These are phyloP conservation scores for Solanum corneliomulleri DNA, from an alignment of 257 asterid species.

Conservation along the genomic window DNA sequence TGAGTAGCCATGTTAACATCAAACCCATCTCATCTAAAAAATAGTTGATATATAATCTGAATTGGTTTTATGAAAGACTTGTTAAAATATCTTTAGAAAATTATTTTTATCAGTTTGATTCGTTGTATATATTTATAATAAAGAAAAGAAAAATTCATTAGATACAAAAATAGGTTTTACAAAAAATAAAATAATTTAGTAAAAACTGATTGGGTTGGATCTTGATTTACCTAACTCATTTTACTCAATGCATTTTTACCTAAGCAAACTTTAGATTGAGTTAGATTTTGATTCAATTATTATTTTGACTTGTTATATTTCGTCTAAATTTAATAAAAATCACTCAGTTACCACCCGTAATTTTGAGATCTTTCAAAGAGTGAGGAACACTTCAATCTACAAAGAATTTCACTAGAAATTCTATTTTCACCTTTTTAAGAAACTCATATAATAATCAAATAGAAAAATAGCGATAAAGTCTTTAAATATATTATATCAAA, in stretches of 20 bases:
- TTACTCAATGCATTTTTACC: neutral
- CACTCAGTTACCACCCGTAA: neutral
- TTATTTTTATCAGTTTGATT: neutral
- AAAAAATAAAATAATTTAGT: too few species aligned
- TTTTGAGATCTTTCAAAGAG: neutral
- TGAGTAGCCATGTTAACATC: neutral
- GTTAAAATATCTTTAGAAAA: too few species aligned
- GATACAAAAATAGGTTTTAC: too few species aligned
- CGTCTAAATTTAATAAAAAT: too few species aligned
- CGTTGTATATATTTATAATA: neutral
- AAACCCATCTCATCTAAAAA: neutral
- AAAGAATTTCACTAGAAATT: neutral
- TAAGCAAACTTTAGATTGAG: too few species aligned
- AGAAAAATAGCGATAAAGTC: neutral
- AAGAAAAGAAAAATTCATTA: too few species aligned
- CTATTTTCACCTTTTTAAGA: neutral
- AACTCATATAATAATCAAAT: neutral
- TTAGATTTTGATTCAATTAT: too few species aligned
- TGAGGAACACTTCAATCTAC: neutral
- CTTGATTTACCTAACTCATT: neutral
- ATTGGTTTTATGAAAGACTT: too few species aligned
- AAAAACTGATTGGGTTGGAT: too few species aligned
- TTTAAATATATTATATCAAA: neutral
- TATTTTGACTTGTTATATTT: too few species aligned
- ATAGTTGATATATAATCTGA: too few species aligned